phyloP scores from a whole-genome alignment of 2,329 filamentous ascomycete species.

The Venturia effusa region DNA sequence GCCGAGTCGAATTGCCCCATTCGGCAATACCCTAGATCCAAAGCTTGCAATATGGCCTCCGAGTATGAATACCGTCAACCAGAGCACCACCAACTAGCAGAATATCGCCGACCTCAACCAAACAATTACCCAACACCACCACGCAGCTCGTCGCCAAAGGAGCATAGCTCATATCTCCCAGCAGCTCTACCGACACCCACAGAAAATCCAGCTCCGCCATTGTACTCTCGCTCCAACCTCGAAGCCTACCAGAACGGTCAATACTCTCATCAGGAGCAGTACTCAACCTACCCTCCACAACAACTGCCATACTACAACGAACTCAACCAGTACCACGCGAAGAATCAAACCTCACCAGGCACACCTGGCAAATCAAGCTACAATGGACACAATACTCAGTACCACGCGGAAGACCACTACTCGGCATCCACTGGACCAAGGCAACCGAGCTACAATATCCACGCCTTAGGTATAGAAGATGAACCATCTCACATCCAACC shows the following conservation, averaged over 20 bases:
- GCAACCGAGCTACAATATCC: background rate
- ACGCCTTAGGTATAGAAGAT: background rate
- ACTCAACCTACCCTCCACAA: background rate
- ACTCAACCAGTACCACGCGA: background rate
- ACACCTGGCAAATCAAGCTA: background rate
- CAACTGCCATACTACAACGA: background rate
- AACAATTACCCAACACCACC: constrained; percentile 2
- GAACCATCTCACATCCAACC: background rate
- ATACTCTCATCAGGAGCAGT: background rate
- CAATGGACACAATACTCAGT: background rate
- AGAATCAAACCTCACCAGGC: background rate
- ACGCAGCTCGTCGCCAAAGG: background rate
- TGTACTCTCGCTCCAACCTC: background rate
- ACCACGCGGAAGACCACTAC: background rate
- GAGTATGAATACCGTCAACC: background rate
- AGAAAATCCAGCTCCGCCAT: background rate
- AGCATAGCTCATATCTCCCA: background rate
- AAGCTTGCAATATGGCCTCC: background rate
- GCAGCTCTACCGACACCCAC: background rate
- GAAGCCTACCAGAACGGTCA: background rate
- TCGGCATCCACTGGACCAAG: background rate
- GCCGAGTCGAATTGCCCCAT: background rate
- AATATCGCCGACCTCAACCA: background rate
- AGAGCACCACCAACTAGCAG: background rate
- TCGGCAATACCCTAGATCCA: background rate